Evolutionary conservation across 2,329 filamentous ascomycete genomes (phyloP), one percentile per base, ranked within the genome.

Genomic region (Penicillium hesseltinei): DNA sequence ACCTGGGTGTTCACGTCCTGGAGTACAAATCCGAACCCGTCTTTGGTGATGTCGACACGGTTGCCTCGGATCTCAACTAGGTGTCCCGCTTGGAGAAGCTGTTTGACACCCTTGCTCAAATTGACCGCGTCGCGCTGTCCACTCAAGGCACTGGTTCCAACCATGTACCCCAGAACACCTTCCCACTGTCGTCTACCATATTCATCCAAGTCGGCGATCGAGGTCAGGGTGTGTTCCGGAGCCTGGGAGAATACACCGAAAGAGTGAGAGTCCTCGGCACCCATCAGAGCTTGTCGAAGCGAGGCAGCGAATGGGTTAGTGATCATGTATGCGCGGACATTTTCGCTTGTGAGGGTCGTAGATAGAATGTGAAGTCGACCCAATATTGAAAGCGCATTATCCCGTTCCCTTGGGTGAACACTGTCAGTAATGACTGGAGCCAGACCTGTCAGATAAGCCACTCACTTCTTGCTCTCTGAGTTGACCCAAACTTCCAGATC

Each of bases 1-100:
- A 99, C 92, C 74, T 99, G 94, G 0, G 93, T 92, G 73, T 97
- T 97, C 58, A 93, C 88, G 70, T 97, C 93, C 69, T 97, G 93
- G 9, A 99, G 81, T 56, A 99, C 81, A 69, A 99, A 99, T 0
- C 91, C 92, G 72, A 99, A 99, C 8, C 94, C 94, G 3, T 90
- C 87, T 71, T 96, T 88, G 0, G 94, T 99, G 67, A 99, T 99
- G 53, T 84, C 85, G 10, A 91, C 82, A 54, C 76, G 74, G 25
- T 77, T 76, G 44, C 80, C 77, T 36, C 75, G 74, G 8, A 79
- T 76, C 70, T 91, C 87, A 21, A 99, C 92, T 9, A 97, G 84
- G 51, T 88, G 84, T 3, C 94, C 94, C 1, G 86, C 84, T 64
- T 92, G 82, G 47, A 99, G 82, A 42, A 99, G 82, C 62, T 90